Conservation (phyloP, 192 early-diverging fungal genomes). For the Helicostylum pulchrum region DNA sequence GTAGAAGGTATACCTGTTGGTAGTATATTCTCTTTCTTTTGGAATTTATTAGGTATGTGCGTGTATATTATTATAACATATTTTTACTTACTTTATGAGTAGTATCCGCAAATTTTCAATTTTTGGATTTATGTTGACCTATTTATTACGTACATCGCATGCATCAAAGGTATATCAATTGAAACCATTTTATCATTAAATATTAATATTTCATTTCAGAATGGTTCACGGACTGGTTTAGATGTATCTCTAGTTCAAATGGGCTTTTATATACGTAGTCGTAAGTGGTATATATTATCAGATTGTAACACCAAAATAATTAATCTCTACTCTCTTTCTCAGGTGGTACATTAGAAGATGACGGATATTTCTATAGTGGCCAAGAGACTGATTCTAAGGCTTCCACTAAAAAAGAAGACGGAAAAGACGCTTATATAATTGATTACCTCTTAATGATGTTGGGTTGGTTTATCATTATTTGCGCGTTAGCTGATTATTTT, state of each 20-base stretch:
- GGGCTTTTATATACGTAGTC: constrained; percentile 67
- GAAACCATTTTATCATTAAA: not conserved
- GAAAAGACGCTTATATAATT: constrained; percentile 39
- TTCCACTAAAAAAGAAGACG: constrained; percentile 8
- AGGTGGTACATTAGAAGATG: constrained; percentile 33
- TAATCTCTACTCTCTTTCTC: constrained; percentile 8
- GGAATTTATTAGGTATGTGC: constrained; percentile 70
- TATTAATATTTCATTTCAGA: constrained; percentile 25
- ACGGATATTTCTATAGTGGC: constrained; percentile 30
- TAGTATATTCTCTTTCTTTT: constrained; percentile 66
- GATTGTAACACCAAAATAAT: not conserved
- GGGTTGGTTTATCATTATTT: constrained; percentile 71
- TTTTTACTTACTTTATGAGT: constrained; percentile 4
- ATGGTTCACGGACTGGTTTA: constrained; percentile 72
- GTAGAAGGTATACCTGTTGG: constrained; percentile 93
- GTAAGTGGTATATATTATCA: constrained; percentile 20
- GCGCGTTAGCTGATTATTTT: constrained; percentile 68
- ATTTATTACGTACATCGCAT: constrained; percentile 85
- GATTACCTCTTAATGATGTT: constrained; percentile 73
- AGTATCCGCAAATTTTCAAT: constrained; percentile 76
- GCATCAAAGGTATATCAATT: constrained; percentile 59
- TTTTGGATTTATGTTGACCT: constrained; percentile 89
- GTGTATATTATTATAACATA: not conserved
- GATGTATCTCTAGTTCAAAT: constrained; percentile 78
- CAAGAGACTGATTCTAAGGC: constrained; percentile 13